A percentile compares a stretch with the other conserved stretches of the same genome.
These are phyloP conservation scores for Aspergillus bridgeri DNA, from an alignment of 495 filamentous ascomycete species.

Conservation along the genomic window DNA sequence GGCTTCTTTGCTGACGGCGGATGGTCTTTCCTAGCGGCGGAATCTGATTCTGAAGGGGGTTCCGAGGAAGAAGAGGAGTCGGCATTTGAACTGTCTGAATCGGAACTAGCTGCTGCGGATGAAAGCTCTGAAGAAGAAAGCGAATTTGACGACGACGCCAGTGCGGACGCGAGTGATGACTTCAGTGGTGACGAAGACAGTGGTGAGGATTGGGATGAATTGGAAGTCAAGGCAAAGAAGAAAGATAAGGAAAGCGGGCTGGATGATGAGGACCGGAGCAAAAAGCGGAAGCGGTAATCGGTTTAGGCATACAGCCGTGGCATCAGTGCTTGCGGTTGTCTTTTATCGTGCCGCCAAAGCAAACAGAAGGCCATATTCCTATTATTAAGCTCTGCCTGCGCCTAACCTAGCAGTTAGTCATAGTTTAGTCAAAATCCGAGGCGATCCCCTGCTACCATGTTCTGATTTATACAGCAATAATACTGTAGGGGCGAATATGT, in stretches of 20 bases:
- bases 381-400: too few species aligned
- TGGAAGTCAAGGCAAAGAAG: constrained; percentile 86
- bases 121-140: constrained; percentile 84
- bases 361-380: too few species aligned
- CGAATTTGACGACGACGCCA: constrained; percentile 90
- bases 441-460: too few species aligned
- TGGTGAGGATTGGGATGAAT: constrained; percentile 89
- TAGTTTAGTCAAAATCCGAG: too few species aligned
- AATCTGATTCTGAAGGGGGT: constrained; percentile 80
- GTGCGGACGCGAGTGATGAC: constrained; percentile 69
- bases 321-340: background rate
- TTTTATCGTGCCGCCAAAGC: too few species aligned
- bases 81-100: constrained; percentile 84
- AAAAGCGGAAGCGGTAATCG: constrained; percentile 52
- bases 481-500: too few species aligned
- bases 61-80: constrained; percentile 83
- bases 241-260: constrained; percentile 73
- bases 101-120: constrained; percentile 72
- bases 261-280: constrained; percentile 66
- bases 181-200: constrained; percentile 76
- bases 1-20: constrained; percentile 93
- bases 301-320: background rate
- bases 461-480: too few species aligned
- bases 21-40: constrained; percentile 87
- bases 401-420: too few species aligned